Conservation (phyloP, 2,329 filamentous ascomycete genomes). For the Ophiostoma himal-ulmi region DNA sequence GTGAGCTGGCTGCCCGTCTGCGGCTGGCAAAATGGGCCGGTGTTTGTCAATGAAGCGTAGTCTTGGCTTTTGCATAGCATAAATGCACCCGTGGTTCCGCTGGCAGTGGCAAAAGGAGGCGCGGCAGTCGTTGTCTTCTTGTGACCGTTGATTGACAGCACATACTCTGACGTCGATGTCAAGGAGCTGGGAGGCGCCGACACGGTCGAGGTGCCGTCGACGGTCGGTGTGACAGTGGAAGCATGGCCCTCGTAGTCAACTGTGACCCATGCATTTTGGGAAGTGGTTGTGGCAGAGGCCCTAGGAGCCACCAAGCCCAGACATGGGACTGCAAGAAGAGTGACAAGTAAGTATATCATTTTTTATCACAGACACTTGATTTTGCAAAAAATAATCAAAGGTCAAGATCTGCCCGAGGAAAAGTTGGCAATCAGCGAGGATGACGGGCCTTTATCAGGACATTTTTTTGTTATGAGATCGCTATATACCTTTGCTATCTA, state of each 20-base stretch:
- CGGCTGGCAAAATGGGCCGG: conserved; percentile 34
- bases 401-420: neutral
- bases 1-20: conserved; percentile 30
- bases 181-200: neutral
- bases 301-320: neutral
- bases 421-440: neutral
- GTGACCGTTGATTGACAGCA: neutral
- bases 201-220: neutral
- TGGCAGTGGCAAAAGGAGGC: neutral
- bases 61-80: neutral
- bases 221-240: neutral
- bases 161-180: neutral
- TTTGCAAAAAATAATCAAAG: neutral
- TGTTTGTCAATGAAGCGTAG: neutral
- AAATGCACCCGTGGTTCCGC: neutral
- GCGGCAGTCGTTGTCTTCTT: neutral
- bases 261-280: neutral
- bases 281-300: neutral
- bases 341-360: neutral
- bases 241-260: neutral
- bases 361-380: neutral
- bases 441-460: neutral
- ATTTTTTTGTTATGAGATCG: neutral
- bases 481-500: neutral
- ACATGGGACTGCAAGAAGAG: neutral